Evolutionary conservation across 2,329 filamentous ascomycete genomes (phyloP), one percentile per base, ranked within the genome.

Genomic region (Ceratocystis variospora): DNA sequence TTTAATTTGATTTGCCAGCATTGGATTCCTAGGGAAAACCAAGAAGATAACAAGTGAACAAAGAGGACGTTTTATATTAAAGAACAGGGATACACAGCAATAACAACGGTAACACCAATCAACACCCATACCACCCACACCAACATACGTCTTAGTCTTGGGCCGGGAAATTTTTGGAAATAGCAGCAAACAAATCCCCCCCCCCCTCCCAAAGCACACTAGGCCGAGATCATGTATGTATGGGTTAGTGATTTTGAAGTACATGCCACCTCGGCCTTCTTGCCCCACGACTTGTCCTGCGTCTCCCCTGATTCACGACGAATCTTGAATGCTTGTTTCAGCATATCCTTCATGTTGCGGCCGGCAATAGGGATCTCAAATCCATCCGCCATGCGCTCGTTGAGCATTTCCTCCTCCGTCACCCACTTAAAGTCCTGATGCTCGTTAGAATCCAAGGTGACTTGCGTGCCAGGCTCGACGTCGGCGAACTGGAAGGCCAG

Each of bases 371-470:
- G 71, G 46, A 77, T 72, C 66, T 70, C 66, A 63, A 68, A 71
- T 31, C 73, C 71, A 19, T 72, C 72, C n/a, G 68, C 72, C 7
- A 70, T 67, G 65, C 48, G 71, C 67, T 73, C 71, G 5, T n/a
- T 68, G 68, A 62, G 67, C 5, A 75, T 72, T 69, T 78, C 76
- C 17, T 74, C 74, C 71, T 77, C 74, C 0, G 72, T 72, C 8
- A 73, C 76, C 77, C 77, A 78, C 10, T 74, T 70, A 65, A 68
- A 78, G 22, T 72, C 73, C 71, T 75, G 73, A 68, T 78, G 77
- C 72, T 78, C 77, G n/a, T 74, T 72, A 1, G 75, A 73, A 66
- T 79, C 76, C 48, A 76, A 69, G 68, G 66, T 71, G 28, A 78
- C 75, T 8, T 7, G 17, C 5, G 70, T 69, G 10, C 48, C 67